Percentiles rank a stretch among this genome's conserved stretches.
These are phyloP conservation scores for Talaromyces verruculosus DNA, from an alignment of 2,329 filamentous ascomycete species.

Conservation along the genomic window DNA sequence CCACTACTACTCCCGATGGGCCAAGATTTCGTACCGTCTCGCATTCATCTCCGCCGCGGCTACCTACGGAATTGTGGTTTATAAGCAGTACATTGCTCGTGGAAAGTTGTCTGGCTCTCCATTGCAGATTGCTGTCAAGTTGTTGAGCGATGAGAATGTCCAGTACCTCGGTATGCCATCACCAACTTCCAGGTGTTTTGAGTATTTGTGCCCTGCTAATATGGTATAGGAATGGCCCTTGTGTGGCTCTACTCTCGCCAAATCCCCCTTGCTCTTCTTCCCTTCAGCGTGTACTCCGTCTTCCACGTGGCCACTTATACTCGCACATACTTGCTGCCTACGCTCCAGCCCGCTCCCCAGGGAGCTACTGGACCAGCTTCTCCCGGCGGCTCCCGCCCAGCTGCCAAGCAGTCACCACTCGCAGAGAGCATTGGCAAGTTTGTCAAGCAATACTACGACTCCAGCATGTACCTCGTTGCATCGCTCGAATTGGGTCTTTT, in stretches of 20 bases:
- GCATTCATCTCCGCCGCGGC: slow-evolving; percentile 85
- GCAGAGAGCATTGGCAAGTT: slow-evolving; percentile 86
- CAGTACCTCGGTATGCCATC: slow-evolving; percentile 80
- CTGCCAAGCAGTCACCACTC: slow-evolving; percentile 58
- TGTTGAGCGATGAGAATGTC: slow-evolving; percentile 89
- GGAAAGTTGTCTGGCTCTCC: slow-evolving; percentile 69
- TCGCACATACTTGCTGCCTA: slow-evolving; percentile 88
- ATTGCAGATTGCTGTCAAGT: slow-evolving; percentile 62
- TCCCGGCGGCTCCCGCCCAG: slow-evolving; percentile 53
- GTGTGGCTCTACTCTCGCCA: slow-evolving; percentile 93
- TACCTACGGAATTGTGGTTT: slow-evolving; percentile 97
- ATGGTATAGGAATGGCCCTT: slow-evolving; percentile 75
- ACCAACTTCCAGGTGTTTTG: neutral
- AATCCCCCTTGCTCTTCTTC: slow-evolving; percentile 84
- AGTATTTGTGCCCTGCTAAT: slow-evolving; percentile 23
- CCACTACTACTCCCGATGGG: slow-evolving; percentile 77
- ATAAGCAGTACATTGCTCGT: slow-evolving; percentile 91
- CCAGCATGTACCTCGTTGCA: slow-evolving; percentile 90
- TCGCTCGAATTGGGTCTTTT: slow-evolving; percentile 84
- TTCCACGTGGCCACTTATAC: slow-evolving; percentile 98
- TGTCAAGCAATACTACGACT: slow-evolving; percentile 97
- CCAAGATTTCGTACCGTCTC: slow-evolving; percentile 81
- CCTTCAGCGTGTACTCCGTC: slow-evolving; percentile 94
- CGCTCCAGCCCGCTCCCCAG: slow-evolving; percentile 66
- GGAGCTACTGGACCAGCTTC: slow-evolving; percentile 52